phyloP scores from a whole-genome alignment of 495 filamentous ascomycete species.

The Podospora pseudocomata region DNA sequence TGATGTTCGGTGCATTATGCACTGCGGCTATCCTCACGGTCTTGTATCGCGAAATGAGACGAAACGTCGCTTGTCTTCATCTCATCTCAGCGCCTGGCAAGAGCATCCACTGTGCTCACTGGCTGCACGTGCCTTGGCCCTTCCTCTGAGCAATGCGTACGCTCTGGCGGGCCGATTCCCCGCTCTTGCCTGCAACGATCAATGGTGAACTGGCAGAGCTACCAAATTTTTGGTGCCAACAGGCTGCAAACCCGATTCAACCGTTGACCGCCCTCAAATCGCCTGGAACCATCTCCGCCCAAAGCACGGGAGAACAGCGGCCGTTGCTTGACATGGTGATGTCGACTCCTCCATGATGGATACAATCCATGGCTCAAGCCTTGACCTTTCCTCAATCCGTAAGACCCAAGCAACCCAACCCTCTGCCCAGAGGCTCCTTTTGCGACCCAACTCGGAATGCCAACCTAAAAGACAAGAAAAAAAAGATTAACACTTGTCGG shows the following conservation, averaged over 20 bases:
- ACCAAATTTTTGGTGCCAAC: neutral
- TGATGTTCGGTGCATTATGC: neutral
- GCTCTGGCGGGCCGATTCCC: neutral
- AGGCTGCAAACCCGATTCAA: neutral
- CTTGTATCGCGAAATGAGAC: too few relatives aligned
- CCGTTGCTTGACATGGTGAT: neutral
- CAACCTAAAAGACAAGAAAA: neutral
- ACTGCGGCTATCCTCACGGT: neutral
- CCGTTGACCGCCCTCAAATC: neutral
- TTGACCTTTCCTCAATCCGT: constrained; percentile 12
- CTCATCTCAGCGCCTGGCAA: too few relatives aligned
- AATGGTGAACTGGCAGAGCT: neutral
- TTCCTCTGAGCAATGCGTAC: neutral
- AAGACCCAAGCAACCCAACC: constrained; percentile 8
- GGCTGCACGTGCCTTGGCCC: neutral
- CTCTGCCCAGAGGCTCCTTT: neutral
- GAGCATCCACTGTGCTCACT: neutral
- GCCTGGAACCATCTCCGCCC: neutral
- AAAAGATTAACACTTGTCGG: neutral
- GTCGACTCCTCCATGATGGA: neutral
- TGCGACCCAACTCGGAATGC: neutral
- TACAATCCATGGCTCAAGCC: neutral
- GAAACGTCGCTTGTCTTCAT: neutral
- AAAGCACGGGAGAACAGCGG: neutral
- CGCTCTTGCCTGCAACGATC: neutral